Evolutionary conservation across 2,329 filamentous ascomycete species (phyloP).

Genomic region (Trichothecium roseum): DNA sequence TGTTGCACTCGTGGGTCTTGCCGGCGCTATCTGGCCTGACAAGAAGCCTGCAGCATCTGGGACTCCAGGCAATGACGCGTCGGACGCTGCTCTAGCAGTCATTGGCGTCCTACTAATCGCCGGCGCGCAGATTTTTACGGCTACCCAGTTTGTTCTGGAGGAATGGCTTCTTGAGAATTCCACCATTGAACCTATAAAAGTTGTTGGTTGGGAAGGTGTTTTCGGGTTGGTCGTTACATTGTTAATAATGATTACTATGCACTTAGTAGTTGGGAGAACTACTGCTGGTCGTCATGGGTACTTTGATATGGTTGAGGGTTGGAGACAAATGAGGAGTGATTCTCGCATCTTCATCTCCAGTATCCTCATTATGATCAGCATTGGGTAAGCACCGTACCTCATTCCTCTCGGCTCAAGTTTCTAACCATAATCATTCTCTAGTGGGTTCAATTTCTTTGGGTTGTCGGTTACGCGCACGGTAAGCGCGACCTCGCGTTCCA

Average conservation of each 20-base stretch:
- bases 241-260: slow-evolving; percentile 68
- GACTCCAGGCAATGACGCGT: slow-evolving; percentile 19
- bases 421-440: slow-evolving; percentile 24
- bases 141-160: slow-evolving; percentile 90
- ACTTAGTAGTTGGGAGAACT: slow-evolving; percentile 66
- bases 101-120: slow-evolving; percentile 86
- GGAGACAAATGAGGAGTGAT: slow-evolving; percentile 68
- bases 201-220: slow-evolving; percentile 92
- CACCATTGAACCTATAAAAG: slow-evolving; percentile 65
- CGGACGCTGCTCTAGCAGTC: slow-evolving; percentile 42
- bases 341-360: slow-evolving; percentile 64
- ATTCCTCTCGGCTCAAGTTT: slow-evolving; percentile 1
- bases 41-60: slow-evolving; percentile 35
- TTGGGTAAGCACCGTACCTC: slow-evolving; percentile 52
- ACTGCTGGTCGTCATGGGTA: slow-evolving; percentile 66
- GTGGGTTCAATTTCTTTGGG: slow-evolving; percentile 98
- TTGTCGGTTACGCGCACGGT: slow-evolving; percentile 83
- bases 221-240: slow-evolving; percentile 81
- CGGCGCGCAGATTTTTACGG: slow-evolving; percentile 91
- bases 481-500: slow-evolving; percentile 85
- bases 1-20: slow-evolving; percentile 81
- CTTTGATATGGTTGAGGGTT: slow-evolving; percentile 83
- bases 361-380: slow-evolving; percentile 91
- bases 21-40: slow-evolving; percentile 71
- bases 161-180: slow-evolving; percentile 74